Conservation (phyloP, 2,329 filamentous ascomycete genomes). For the Tolypocladium endophyticum region DNA sequence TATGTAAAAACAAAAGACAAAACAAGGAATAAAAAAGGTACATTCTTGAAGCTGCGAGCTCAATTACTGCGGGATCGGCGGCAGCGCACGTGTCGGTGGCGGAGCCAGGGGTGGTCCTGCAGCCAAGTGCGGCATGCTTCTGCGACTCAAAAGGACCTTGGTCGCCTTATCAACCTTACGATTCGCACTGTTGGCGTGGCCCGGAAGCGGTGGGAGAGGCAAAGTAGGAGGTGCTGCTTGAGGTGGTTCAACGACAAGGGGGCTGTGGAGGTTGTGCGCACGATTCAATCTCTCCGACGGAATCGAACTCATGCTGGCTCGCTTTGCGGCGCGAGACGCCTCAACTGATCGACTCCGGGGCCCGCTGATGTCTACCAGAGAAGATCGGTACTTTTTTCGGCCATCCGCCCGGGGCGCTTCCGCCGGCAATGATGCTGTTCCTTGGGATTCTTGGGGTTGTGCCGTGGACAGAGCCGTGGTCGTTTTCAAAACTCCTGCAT, state of each 20-base stretch:
- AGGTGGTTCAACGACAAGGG: constrained; percentile 8
- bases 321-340: constrained; percentile 10
- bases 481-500: constrained; percentile 4
- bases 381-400: not conserved
- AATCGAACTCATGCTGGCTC: constrained; percentile 17
- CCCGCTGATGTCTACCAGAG: constrained; percentile 2
- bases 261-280: constrained; percentile 8
- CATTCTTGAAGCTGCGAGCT: not conserved
- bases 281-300: constrained; percentile 13
- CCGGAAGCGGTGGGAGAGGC: constrained; percentile 21
- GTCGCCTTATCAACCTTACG: constrained; percentile 10
- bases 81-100: constrained; percentile 43
- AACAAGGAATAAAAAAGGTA: not conserved
- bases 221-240: constrained; percentile 15
- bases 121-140: constrained; percentile 38
- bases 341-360: constrained; percentile 4
- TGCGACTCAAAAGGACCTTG: constrained; percentile 22
- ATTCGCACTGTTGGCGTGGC: constrained; percentile 11
- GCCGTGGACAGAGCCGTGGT: not conserved
- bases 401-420: not conserved
- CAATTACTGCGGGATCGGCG: constrained; percentile 34
- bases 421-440: not conserved
- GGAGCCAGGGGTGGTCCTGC: constrained; percentile 43
- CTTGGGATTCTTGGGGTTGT: not conserved
- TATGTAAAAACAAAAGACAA: not conserved